phyloP scores from a whole-genome alignment of 495 filamentous ascomycete genomes.

The Neurospora cerealis region DNA sequence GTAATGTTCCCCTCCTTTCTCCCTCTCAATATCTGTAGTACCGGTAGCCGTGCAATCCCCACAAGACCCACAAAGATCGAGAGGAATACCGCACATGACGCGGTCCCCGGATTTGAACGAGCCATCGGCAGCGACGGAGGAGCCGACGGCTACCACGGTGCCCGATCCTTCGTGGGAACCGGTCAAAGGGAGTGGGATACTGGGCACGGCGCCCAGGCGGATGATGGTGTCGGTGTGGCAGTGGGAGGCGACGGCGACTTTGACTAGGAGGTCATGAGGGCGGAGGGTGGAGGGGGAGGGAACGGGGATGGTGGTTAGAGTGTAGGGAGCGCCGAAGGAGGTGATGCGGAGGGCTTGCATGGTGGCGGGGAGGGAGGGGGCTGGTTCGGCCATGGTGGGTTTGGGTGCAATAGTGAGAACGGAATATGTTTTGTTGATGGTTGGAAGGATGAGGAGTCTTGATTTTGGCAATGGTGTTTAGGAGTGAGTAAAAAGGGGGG shows the following conservation, averaged over 20 bases:
- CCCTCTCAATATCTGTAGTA: background rate
- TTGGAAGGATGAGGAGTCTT: background rate
- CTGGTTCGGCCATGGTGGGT: background rate
- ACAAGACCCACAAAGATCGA: constrained; percentile 39
- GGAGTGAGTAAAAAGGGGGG: background rate
- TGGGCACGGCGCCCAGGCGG: constrained; percentile 28
- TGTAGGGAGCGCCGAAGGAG: constrained; percentile 42
- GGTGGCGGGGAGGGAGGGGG: background rate
- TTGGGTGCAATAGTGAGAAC: background rate
- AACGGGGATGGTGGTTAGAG: constrained; percentile 36
- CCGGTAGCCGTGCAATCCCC: constrained; percentile 30
- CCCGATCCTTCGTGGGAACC: constrained; percentile 52
- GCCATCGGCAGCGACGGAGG: constrained; percentile 17
- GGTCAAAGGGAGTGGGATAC: constrained; percentile 36
- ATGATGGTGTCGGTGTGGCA: constrained; percentile 54
- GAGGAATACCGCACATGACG: constrained; percentile 38
- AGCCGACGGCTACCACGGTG: constrained; percentile 41
- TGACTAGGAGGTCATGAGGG: constrained; percentile 45
- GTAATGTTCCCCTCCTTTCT: constrained; percentile 19
- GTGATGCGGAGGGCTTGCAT: constrained; percentile 3
- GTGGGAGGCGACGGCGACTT: constrained; percentile 47
- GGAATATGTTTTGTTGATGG: background rate
- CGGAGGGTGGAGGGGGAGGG: constrained; percentile 26
- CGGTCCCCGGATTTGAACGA: constrained; percentile 38
- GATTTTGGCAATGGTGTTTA: background rate